Percentiles rank a stretch among this genome's conserved stretches.
Conservation (phyloP, 2,329 filamentous ascomycete genomes). For the Ceratocystis ficicola region DNA sequence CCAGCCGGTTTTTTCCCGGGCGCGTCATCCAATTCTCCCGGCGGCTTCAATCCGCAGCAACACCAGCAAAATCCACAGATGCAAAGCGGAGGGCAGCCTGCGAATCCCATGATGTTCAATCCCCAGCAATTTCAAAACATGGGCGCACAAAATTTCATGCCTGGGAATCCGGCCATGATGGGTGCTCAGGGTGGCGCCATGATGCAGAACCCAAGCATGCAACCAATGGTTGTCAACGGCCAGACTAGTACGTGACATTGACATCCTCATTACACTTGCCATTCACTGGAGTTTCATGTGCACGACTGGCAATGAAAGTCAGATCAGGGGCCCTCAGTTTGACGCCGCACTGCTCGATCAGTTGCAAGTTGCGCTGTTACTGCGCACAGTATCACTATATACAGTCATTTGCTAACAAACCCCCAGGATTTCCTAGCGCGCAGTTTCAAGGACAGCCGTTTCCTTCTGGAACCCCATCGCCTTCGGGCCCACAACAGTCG, state of each 20-base stretch:
- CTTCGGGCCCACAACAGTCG: conserved; percentile 21
- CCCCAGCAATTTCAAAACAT: conserved; percentile 29
- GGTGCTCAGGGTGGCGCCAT: conserved; percentile 41
- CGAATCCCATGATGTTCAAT: conserved; percentile 21
- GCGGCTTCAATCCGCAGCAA: conserved; percentile 19
- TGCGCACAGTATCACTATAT: neutral
- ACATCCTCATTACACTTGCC: neutral
- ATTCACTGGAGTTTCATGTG: neutral
- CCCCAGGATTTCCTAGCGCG: conserved; percentile 14
- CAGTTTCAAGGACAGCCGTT: conserved; percentile 19
- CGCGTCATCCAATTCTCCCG: conserved; percentile 17
- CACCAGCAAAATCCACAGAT: conserved; percentile 20
- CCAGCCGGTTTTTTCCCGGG: conserved; percentile 18
- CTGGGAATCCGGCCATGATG: conserved; percentile 42
- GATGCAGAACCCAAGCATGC: conserved; percentile 52
- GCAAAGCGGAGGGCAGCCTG: conserved; percentile 18
- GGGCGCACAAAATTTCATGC: conserved; percentile 41
- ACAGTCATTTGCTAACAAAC: neutral
- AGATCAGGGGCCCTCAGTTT: neutral
- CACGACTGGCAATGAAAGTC: neutral
- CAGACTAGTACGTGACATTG: conserved; percentile 12
- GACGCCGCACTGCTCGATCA: neutral
- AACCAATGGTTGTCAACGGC: conserved; percentile 47
- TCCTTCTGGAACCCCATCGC: conserved; percentile 13
- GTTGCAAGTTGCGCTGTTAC: neutral